Conservation (phyloP, 768 basidiomycete species). For the Cystofilobasidium ferigula region DNA sequence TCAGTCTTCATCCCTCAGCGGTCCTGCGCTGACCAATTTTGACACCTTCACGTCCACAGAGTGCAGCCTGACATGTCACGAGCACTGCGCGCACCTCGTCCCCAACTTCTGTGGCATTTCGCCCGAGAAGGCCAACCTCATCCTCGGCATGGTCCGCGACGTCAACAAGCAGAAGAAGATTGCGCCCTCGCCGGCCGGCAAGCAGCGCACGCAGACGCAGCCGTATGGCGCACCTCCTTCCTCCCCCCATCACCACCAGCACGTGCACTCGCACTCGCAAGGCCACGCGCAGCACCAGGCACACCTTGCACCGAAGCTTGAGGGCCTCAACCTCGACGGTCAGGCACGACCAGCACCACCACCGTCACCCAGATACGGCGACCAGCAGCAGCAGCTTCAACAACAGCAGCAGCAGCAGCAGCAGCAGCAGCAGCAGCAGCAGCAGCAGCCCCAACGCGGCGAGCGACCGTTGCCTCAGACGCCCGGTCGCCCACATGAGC, state of each 20-base stretch:
- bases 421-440: constrained; percentile 9
- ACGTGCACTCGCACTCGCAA: constrained; percentile 17
- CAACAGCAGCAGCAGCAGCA: constrained; percentile 26
- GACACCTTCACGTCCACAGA: constrained; percentile 41
- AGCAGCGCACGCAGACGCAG: constrained; percentile 22
- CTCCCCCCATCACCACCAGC: constrained; percentile 30
- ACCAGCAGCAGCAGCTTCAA: constrained; percentile 26
- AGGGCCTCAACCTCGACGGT: constrained; percentile 6
- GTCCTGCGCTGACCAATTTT: not conserved
- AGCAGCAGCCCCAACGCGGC: constrained; percentile 4
- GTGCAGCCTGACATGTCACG: constrained; percentile 93
- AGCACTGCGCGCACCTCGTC: constrained; percentile 92
- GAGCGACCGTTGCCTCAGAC: constrained; percentile 19
- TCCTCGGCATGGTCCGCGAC: constrained; percentile 78
- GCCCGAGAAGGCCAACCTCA: constrained; percentile 94
- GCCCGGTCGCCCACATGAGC: constrained; percentile 4
- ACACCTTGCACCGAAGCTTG: not conserved
- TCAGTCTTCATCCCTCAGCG: not conserved
- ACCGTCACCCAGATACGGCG: constrained; percentile 1
- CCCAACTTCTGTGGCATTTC: constrained; percentile 99
- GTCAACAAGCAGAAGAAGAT: constrained; percentile 52
- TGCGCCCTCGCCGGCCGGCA: constrained; percentile 13
- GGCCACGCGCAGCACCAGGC: constrained; percentile 12
- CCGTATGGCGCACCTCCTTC: constrained; percentile 34
- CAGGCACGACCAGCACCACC: not conserved